These are phyloP conservation scores for Aureobasidium pullulans DNA, from an alignment of 2,329 filamentous ascomycete species.

Conservation along the genomic window DNA sequence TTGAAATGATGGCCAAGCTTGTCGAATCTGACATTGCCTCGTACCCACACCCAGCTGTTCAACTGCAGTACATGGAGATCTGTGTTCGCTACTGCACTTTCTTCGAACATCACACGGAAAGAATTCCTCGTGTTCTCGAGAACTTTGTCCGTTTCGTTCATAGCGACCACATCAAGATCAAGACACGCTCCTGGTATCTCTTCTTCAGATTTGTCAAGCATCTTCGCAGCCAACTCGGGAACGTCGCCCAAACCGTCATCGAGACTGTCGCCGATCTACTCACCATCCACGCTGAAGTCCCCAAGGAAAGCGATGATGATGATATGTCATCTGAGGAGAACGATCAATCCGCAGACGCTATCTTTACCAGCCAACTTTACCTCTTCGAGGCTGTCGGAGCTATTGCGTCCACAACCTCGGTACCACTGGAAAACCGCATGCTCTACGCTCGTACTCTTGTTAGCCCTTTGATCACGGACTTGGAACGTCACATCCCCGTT, in stretches of 20 bases:
- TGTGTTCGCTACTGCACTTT: conserved; percentile 90
- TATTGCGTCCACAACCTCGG: conserved; percentile 73
- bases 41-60: conserved; percentile 82
- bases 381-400: conserved; percentile 92
- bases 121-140: conserved; percentile 81
- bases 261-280: conserved; percentile 83
- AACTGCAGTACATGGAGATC: conserved; percentile 97
- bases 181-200: conserved; percentile 90
- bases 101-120: conserved; percentile 75
- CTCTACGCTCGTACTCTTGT: conserved; percentile 82
- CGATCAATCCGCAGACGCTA: conserved; percentile 79
- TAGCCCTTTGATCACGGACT: conserved; percentile 81
- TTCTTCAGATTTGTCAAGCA: conserved; percentile 91
- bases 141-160: conserved; percentile 88
- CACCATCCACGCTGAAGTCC: conserved; percentile 81
- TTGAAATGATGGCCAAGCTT: conserved; percentile 93
- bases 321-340: conserved; percentile 94
- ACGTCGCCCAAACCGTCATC: conserved; percentile 85
- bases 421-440: conserved; percentile 77
- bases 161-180: conserved; percentile 77
- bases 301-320: conserved; percentile 69
- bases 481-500: conserved; percentile 68
- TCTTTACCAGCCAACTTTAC: conserved; percentile 86
- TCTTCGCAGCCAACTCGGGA: conserved; percentile 72
- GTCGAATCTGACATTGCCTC: conserved; percentile 81